Base-by-base conservation (phyloP, 352 stramenopile species). In the Nothophytophthora sp. region DNA sequence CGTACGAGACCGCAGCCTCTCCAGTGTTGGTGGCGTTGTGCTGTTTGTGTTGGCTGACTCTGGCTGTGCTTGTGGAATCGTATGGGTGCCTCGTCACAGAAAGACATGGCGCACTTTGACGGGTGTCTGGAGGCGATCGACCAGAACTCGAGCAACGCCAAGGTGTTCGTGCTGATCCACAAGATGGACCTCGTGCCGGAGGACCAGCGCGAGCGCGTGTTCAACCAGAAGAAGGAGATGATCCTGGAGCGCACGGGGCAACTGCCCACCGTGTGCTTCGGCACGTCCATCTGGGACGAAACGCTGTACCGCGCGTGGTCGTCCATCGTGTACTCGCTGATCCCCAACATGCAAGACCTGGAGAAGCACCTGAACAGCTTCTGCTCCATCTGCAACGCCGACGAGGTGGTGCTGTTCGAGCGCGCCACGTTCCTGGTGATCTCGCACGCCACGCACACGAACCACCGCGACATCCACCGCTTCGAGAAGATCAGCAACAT, bases 401-500 rank as follows among this genome's bases (percentile, higher is more conserved):
- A 98, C 48, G 92, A 98, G 54, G 83, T 99, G 25, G 97, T 99
- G 33, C 76, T 99, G 13, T 99, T 99, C 75, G 97, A 99, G 71
- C 82, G 91, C 40, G 96, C 96, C 1, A 99, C 97, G 4, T 99
- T 99, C 74, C 81, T 99, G 16, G 97, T 99, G 15, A 99, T 99
- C 67, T 96, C 90, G 25, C 95, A 99, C 65, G 93, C 96, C 5
- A 96, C 87, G 19, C 81, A 93, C 47, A 82, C 81, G 20, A 86
- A 77, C 22, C 92, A 99, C 58, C 94, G 96, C 63, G 96, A 99
- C 66, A 96, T 97, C 33, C 95, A 99, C 68, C 94, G 97, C 16
- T 99, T 99, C 69, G 97, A 99, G 81, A 99, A 99, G 65, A 99
- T 99, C 61, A 98, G 88, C 63, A 99, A 99, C 69, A 99, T 99